Conservation (phyloP, 106 monocot species). For the Dioscorea zingiberensis region DNA sequence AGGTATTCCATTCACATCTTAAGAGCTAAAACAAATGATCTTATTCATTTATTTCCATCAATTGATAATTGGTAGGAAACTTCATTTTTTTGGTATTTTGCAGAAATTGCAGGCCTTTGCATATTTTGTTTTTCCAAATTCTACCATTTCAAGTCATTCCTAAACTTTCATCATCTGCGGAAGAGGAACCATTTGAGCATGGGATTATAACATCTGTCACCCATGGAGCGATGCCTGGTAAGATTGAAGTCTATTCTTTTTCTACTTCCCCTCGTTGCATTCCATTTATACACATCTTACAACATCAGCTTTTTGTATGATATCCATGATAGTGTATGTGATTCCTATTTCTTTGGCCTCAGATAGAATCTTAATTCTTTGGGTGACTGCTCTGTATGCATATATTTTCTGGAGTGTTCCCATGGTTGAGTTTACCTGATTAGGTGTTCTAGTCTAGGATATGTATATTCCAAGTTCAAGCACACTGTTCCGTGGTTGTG, state of each 20-base stretch:
- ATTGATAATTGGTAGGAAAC: not conserved
- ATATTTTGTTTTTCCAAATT: slow-evolving; percentile 76
- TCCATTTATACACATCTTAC: not conserved
- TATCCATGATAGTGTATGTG: not conserved
- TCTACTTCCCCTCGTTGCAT: too few species aligned
- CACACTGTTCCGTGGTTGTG: too few species aligned
- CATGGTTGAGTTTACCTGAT: too few species aligned
- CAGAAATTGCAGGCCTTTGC: slow-evolving; percentile 83
- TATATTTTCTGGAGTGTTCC: too few species aligned
- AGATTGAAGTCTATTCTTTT: slow-evolving; percentile 2
- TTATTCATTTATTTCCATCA: too few species aligned
- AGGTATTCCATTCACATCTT: slow-evolving; percentile 34
- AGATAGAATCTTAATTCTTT: too few species aligned
- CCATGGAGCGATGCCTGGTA: slow-evolving; percentile 81
- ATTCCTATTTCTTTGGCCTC: too few species aligned
- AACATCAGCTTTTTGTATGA: not conserved
- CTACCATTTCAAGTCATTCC: slow-evolving; percentile 44
- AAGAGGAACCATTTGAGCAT: slow-evolving; percentile 56
- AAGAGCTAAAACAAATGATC: not conserved
- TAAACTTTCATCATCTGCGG: slow-evolving; percentile 22
- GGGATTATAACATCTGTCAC: slow-evolving; percentile 84
- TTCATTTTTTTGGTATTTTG: not conserved
- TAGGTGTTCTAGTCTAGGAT: too few species aligned
- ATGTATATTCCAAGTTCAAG: too few species aligned
- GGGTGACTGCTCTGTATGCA: too few species aligned